Conservation (phyloP, 2,329 filamentous ascomycete genomes). For the Cryphonectria japonica region DNA sequence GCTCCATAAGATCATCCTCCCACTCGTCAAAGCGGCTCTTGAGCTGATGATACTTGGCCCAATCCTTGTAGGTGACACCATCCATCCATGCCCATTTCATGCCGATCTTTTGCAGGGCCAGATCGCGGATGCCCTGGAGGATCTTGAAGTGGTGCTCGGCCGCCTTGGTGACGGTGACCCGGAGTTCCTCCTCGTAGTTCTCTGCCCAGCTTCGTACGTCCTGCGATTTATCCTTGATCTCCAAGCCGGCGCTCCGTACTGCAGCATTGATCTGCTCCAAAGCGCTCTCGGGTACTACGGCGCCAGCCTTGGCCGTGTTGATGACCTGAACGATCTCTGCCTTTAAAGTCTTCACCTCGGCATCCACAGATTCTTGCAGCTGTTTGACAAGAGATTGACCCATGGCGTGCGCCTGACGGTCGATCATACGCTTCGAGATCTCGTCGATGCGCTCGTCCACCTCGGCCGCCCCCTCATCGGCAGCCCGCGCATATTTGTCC, state of each 20-base stretch:
- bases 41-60: conserved; percentile 90
- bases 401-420: conserved; percentile 65
- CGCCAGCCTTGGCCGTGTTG: conserved; percentile 54
- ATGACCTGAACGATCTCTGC: conserved; percentile 66
- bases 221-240: conserved; percentile 78
- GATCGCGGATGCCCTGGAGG: conserved; percentile 78
- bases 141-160: conserved; percentile 82
- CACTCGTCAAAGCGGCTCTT: conserved; percentile 83
- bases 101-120: conserved; percentile 88
- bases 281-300: conserved; percentile 37
- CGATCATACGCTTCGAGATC: conserved; percentile 58
- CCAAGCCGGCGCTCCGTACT: conserved; percentile 70
- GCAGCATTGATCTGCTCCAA: conserved; percentile 49
- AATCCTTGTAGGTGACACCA: conserved; percentile 94
- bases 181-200: conserved; percentile 70
- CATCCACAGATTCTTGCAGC: conserved; percentile 68
- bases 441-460: conserved; percentile 73
- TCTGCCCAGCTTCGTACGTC: conserved; percentile 77
- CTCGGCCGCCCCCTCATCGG: conserved; percentile 75
- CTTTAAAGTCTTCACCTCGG: conserved; percentile 69
- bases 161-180: conserved; percentile 69
- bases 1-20: conserved; percentile 78
- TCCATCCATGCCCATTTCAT: conserved; percentile 97
- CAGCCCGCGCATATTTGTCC: conserved; percentile 81
- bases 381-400: conserved; percentile 70